Percentiles rank a stretch among this genome's conserved stretches.
phyloP scores from a whole-genome alignment of 306 rosid species.

The Trifolium fragiferum region DNA sequence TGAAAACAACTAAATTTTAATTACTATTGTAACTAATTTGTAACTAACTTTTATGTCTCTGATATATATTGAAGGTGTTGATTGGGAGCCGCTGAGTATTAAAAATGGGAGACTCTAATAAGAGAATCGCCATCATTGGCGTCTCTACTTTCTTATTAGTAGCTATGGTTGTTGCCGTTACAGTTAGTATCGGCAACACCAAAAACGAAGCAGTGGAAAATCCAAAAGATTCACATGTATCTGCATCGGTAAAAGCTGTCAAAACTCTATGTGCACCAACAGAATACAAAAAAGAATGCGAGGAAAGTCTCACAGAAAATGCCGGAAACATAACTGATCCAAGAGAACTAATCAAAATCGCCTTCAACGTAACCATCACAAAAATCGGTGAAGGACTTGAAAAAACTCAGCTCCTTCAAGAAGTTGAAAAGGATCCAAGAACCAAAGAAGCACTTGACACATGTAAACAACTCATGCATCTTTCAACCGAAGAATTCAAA shows the following conservation, averaged over 20 bases:
- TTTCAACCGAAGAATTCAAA: constrained; percentile 40
- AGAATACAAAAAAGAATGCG: constrained; percentile 65
- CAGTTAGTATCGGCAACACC: constrained; percentile 33
- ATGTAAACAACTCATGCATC: constrained; percentile 61
- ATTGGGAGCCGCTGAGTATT: constrained; percentile 40
- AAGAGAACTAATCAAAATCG: constrained; percentile 53
- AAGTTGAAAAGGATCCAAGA: constrained; percentile 63
- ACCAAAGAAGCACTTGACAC: constrained; percentile 63
- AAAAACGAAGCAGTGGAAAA: not conserved
- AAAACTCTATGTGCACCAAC: constrained; percentile 63
- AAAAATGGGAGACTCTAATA: constrained; percentile 46
- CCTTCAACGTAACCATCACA: constrained; percentile 53
- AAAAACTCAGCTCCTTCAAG: constrained; percentile 45
- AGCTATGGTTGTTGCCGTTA: constrained; percentile 70
- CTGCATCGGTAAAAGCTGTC: constrained; percentile 59
- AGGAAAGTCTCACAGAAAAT: constrained; percentile 34
- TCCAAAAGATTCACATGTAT: not conserved
- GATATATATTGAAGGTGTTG: constrained; percentile 30
- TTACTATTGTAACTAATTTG: not conserved
- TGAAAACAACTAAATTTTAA: too few relatives aligned
- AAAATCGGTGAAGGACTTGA: constrained; percentile 35
- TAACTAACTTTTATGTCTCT: not conserved
- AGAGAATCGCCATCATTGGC: constrained; percentile 48
- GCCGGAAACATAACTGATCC: constrained; percentile 59
- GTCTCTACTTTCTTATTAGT: constrained; percentile 61